Base-by-base conservation (phyloP, 306 rosid genomes). In the Crotalaria pallida region DNA sequence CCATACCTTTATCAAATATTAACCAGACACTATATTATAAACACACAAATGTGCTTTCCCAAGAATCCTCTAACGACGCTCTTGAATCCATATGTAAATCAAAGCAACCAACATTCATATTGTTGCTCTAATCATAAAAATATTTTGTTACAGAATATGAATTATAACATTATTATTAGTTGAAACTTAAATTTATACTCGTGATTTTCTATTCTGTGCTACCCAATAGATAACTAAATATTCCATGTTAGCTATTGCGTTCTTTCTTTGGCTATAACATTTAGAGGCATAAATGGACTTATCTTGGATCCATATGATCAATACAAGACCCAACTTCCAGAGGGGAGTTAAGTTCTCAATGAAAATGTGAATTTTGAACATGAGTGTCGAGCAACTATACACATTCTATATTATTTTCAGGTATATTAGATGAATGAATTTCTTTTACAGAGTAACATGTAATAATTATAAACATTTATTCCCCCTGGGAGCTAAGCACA, bases 341-440 rank as follows among this genome's bases (percentile, higher is more conserved):
- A 13, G 49, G 5, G 17, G 58, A 6, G 27, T 65, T 21, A 48
- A 47, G 48, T 16, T 66, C 47, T 48, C 47, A 40, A 40, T 5
- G 17, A 10, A 69, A 22, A 40, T 10, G 27, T 1, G 36, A 41
- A 26, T 27, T 41, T 51, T 52, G 57, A 27, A 49, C 50, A 31
- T 9, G 40, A 12, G 24, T 33, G 41, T 55, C 47, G 27, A 29
- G 17, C 29, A 58, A 51, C 21, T 29, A 66, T 79, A 66, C 53
- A 18, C 70, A 65, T 58, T 58, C 34, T 65, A 65, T 66, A 66
- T 51, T 50, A 23, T 73, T 59, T 74, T 24, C 44, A 62, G 74
- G 36, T 60, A 71, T 58, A 65, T 26, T 40, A 12, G 69, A 61
- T 68, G 81, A 76, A 71, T 76, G 74, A 75, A 76, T 75, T 15